Conservation (phyloP, 2,329 filamentous ascomycete genomes). For the Trichophyton equinum region DNA sequence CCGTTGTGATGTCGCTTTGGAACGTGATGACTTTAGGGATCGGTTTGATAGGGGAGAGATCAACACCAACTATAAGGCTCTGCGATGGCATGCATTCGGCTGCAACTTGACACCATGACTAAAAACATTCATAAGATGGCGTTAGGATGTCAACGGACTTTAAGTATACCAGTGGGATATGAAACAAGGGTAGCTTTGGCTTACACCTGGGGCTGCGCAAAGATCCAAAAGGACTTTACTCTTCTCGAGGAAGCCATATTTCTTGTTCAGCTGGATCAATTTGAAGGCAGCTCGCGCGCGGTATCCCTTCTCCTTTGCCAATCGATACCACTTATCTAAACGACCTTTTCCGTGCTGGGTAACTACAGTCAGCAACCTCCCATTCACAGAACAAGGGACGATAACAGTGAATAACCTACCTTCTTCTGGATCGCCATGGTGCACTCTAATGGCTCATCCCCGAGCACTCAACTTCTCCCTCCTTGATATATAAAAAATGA, state of each 20-base stretch:
- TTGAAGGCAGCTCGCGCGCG: slow-evolving; percentile 94
- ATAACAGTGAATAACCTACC: slow-evolving; percentile 26
- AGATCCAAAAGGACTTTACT: slow-evolving; percentile 94
- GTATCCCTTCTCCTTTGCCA: slow-evolving; percentile 97
- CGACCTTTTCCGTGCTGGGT: slow-evolving; percentile 79
- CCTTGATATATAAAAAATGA: neutral
- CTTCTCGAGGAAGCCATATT: slow-evolving; percentile 95
- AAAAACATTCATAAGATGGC: slow-evolving; percentile 4
- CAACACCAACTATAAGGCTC: slow-evolving; percentile 86
- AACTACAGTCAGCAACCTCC: slow-evolving; percentile 1
- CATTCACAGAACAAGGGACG: slow-evolving; percentile 1
- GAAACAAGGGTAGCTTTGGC: slow-evolving; percentile 22
- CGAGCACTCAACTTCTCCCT: neutral
- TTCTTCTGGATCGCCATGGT: slow-evolving; percentile 96
- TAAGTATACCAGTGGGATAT: neutral
- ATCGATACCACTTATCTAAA: slow-evolving; percentile 97
- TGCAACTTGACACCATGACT: slow-evolving; percentile 94
- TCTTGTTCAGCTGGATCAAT: slow-evolving; percentile 95
- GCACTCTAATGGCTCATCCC: slow-evolving; percentile 7
- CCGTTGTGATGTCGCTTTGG: slow-evolving; percentile 94
- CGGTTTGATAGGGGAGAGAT: slow-evolving; percentile 87
- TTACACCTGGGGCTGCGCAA: slow-evolving; percentile 84
- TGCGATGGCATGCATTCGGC: slow-evolving; percentile 86
- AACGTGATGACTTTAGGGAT: slow-evolving; percentile 91
- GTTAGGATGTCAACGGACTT: slow-evolving; percentile 17